A percentile compares a stretch with the other conserved stretches of the same genome.
These are phyloP conservation scores for Tylopilus sp. DNA, from an alignment of 768 basidiomycete species.

Conservation along the genomic window DNA sequence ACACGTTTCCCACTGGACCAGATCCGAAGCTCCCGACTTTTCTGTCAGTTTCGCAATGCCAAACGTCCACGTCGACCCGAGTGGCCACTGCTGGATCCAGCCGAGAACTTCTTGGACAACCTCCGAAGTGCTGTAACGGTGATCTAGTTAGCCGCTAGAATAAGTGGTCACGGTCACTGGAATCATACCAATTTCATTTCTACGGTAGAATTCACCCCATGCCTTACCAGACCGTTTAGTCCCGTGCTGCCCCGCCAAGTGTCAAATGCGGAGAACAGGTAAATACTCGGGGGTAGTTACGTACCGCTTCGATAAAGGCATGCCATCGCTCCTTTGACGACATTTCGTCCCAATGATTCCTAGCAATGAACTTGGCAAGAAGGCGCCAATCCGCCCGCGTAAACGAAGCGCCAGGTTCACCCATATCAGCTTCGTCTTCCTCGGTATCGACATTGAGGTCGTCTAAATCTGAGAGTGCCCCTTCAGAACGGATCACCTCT, in stretches of 20 bases:
- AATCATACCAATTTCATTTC: slow-evolving; percentile 45
- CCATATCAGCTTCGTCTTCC: slow-evolving; percentile 44
- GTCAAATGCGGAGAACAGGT: neutral
- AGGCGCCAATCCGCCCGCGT: slow-evolving; percentile 61
- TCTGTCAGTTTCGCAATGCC: slow-evolving; percentile 21
- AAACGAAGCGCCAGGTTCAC: slow-evolving; percentile 45
- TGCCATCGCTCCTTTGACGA: slow-evolving; percentile 51
- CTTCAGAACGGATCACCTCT: slow-evolving; percentile 21
- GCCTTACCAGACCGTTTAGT: slow-evolving; percentile 46
- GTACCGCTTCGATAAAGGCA: slow-evolving; percentile 49
- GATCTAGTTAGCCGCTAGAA: slow-evolving; percentile 5
- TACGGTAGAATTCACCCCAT: slow-evolving; percentile 61
- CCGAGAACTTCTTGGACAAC: slow-evolving; percentile 27
- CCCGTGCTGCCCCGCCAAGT: slow-evolving; percentile 42
- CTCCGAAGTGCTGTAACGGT: slow-evolving; percentile 20
- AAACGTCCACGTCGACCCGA: slow-evolving; percentile 20
- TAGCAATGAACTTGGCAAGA: slow-evolving; percentile 57
- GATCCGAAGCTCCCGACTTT: slow-evolving; percentile 7
- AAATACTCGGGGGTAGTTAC: slow-evolving; percentile 8
- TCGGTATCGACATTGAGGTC: slow-evolving; percentile 21
- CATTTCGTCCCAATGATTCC: slow-evolving; percentile 42
- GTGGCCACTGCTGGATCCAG: slow-evolving; percentile 5
- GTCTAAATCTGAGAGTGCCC: slow-evolving; percentile 16
- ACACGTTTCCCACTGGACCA: slow-evolving; percentile 17
- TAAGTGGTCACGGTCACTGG: neutral